These are phyloP conservation scores for Trifolium subterraneum DNA, from an alignment of 306 rosid genomes.

Conservation along the genomic window DNA sequence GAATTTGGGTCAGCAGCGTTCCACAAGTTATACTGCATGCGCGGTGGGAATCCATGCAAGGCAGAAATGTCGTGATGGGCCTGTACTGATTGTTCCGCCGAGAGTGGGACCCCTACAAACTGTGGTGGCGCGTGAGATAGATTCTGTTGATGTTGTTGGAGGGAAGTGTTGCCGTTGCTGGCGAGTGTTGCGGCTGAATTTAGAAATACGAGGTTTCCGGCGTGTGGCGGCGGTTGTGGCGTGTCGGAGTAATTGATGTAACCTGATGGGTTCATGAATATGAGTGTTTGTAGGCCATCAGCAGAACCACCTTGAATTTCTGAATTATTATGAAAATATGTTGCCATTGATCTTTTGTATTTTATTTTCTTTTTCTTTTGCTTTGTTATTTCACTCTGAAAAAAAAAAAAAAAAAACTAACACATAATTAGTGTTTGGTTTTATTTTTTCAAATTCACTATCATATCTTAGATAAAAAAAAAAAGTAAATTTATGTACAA, in stretches of 20 bases:
- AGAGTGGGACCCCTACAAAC: slow-evolving; percentile 69
- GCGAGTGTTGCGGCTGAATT: slow-evolving; percentile 50
- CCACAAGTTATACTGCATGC: slow-evolving; percentile 79
- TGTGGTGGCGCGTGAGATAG: slow-evolving; percentile 72
- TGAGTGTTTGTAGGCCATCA: slow-evolving; percentile 83
- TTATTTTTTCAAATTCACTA: too few species aligned
- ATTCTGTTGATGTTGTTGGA: slow-evolving; percentile 40
- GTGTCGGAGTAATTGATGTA: slow-evolving; percentile 81
- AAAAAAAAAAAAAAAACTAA: slow-evolving; percentile 43
- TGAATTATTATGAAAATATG: slow-evolving; percentile 83
- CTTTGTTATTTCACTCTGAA: slow-evolving; percentile 44
- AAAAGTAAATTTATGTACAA: too few species aligned
- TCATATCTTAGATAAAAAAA: too few species aligned
- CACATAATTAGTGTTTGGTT: too few species aligned
- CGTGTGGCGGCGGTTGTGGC: slow-evolving; percentile 56
- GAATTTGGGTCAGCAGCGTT: slow-evolving; percentile 57
- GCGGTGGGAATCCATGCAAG: slow-evolving; percentile 81
- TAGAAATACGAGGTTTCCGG: slow-evolving; percentile 57
- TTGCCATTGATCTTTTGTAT: slow-evolving; percentile 63
- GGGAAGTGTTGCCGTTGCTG: slow-evolving; percentile 45
- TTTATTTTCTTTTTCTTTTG: background rate
- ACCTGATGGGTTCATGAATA: slow-evolving; percentile 87
- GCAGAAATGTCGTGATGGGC: slow-evolving; percentile 66
- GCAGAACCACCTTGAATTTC: slow-evolving; percentile 73
- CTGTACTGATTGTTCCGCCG: slow-evolving; percentile 49